Conservation (phyloP, 2,329 filamentous ascomycete species). For the Fusarium globosum region DNA sequence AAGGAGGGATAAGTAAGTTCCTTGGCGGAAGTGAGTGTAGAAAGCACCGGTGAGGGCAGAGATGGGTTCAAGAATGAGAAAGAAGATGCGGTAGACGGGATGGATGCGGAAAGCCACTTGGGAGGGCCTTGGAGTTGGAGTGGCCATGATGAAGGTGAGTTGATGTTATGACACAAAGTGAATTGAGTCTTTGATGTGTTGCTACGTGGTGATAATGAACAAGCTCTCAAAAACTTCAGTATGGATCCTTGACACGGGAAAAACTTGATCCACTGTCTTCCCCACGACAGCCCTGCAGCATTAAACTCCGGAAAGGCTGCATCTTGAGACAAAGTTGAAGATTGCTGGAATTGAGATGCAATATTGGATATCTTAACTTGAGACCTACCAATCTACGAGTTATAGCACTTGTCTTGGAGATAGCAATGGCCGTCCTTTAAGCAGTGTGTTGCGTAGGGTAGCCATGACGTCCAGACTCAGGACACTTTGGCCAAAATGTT, state of each 20-base stretch:
- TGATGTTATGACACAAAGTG: neutral
- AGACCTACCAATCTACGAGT: neutral
- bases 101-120: constrained; percentile 63
- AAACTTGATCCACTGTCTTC: constrained; percentile 43
- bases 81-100: constrained; percentile 75
- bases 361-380: neutral
- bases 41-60: constrained; percentile 65
- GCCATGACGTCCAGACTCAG: neutral
- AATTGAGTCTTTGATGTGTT: neutral
- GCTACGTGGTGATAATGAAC: constrained; percentile 23
- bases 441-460: neutral
- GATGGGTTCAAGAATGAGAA: constrained; percentile 76
- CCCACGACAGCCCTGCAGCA: constrained; percentile 13
- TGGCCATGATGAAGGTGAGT: constrained; percentile 39
- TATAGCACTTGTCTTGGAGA: neutral
- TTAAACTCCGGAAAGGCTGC: neutral
- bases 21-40: constrained; percentile 61
- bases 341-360: neutral
- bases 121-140: constrained; percentile 29
- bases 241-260: constrained; percentile 36
- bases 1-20: constrained; percentile 72
- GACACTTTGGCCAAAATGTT: neutral
- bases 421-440: rapidly evolving
- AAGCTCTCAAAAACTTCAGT: constrained; percentile 16
- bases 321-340: neutral